Evolutionary conservation across 2,329 filamentous ascomycete genomes (phyloP), one percentile per base, ranked within the genome.

Genomic region (Cytospora mali): DNA sequence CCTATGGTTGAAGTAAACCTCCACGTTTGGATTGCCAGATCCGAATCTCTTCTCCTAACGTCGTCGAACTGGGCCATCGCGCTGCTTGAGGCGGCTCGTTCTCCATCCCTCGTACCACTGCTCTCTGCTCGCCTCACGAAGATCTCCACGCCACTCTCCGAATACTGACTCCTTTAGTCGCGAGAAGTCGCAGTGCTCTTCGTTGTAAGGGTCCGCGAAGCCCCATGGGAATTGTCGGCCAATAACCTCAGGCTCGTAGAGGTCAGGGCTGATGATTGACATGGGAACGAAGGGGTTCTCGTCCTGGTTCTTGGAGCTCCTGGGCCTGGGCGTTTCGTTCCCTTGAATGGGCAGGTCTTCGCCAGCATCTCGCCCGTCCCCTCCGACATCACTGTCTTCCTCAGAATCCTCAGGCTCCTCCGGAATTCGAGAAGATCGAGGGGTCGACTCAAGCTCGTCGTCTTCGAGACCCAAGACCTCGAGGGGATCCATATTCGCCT

Each of bases 61-160:
- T 66, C 74, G 75, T 64, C 75, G 64, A 68, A 72, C 73, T 59
- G 69, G 61, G n/a, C 76, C 71, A 62, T 83, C 78, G 61, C 80
- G 79, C 66, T 81, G 77, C 76, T 87, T 87, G 68, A 89, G 81
- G 61, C 85, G 80, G 76, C 80, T 88, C 10, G 86, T 97, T 76
- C 95, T 88, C 95, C 94, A 98, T 70, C 91, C 88, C 76, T 98
- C 94, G 71, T 98, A 98, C 92, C 93, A 97, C 70, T 93, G 85
- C 72, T 96, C 93, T 61, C 92, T 86, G 75, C 92, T 96, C 58
- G 92, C 90, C 75, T 97, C 92, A 65, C 94, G 89, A 64, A 99
- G 81, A 73, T 99, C 95, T 50, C 85, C 85, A 56, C 94, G 89
- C 95, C 95, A 99, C 72, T 98, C 94, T 68, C 82, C 88, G 75